Percentiles rank a stretch among this genome's conserved stretches.
phyloP scores from a whole-genome alignment of 1,284 basidiomycete species.

The Papiliotrema nemorosa region DNA sequence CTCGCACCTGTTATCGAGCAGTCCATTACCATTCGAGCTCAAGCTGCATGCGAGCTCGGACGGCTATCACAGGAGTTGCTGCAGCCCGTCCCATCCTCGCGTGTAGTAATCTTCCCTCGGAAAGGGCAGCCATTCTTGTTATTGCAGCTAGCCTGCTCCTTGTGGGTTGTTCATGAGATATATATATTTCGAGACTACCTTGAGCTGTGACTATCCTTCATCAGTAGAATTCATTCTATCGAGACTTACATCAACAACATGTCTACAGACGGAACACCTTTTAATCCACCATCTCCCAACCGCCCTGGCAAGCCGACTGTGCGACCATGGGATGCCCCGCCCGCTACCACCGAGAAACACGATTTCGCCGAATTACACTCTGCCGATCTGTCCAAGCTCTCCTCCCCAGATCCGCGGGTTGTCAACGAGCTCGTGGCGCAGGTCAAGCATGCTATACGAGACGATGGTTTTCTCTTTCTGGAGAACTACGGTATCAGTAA shows the following conservation, averaged over 20 bases:
- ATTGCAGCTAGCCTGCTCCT: too few relatives aligned
- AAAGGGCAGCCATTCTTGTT: too few relatives aligned
- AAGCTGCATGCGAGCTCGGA: too few relatives aligned
- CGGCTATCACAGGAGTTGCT: too few relatives aligned
- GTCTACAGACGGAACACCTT: conserved; percentile 8
- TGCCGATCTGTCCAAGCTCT: conserved; percentile 30
- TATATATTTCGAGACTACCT: too few relatives aligned
- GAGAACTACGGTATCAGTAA: conserved; percentile 35
- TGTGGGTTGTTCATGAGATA: too few relatives aligned
- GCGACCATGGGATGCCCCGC: conserved; percentile 25
- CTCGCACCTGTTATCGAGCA: too few relatives aligned
- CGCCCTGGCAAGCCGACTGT: conserved; percentile 28
- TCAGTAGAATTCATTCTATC: too few relatives aligned
- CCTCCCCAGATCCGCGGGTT: conserved; percentile 31
- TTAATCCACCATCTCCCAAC: conserved; percentile 29
- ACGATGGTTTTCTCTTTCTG: conserved; percentile 40
- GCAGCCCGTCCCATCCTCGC: too few relatives aligned
- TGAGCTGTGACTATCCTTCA: too few relatives aligned
- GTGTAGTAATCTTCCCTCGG: too few relatives aligned
- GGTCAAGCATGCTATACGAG: conserved; percentile 28
- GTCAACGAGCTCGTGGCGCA: conserved; percentile 21
- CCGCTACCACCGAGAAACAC: conserved; percentile 26
- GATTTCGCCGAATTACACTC: conserved; percentile 30
- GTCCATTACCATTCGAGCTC: too few relatives aligned
- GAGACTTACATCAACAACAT: conserved; percentile 10